Conservation (phyloP, 148 eudicot species). For the Oxyria digyna region DNA sequence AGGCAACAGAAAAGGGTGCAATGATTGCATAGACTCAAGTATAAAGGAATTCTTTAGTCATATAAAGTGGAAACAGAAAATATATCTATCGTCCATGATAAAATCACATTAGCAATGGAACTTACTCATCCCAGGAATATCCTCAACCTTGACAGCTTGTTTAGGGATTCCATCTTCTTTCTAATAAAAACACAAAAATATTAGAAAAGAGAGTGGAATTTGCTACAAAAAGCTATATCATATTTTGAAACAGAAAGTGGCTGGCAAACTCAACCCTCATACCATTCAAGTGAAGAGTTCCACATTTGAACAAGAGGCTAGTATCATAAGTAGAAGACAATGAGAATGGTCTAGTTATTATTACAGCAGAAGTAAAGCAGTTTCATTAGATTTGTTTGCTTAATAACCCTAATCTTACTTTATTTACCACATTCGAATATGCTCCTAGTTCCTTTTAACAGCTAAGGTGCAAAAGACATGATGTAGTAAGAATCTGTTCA, state of each 20-base stretch:
- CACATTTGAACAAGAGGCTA: not conserved
- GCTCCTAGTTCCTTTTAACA: not conserved
- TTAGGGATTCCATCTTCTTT: slow-evolving; percentile 79
- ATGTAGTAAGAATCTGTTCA: not conserved
- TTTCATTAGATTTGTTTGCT: not conserved
- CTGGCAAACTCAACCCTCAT: not conserved
- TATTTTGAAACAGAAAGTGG: not conserved
- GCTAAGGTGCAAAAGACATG: not conserved
- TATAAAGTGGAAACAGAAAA: not conserved
- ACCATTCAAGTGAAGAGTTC: not conserved
- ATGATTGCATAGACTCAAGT: not conserved
- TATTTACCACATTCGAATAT: not conserved
- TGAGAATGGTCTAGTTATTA: not conserved
- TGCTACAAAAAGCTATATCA: slow-evolving; percentile 5
- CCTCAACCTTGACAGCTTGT: slow-evolving; percentile 66
- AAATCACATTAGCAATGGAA: not conserved
- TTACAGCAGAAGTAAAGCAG: not conserved
- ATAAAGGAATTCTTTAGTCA: not conserved
- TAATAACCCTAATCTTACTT: not conserved
- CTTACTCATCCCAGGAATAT: slow-evolving; percentile 91
- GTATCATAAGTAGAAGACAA: not conserved
- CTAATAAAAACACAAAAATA: slow-evolving; percentile 27
- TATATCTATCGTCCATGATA: not conserved
- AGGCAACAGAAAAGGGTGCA: not conserved
- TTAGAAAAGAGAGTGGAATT: not conserved